Conservation (phyloP, 306 rosid species). For the Castanea sativa region DNA sequence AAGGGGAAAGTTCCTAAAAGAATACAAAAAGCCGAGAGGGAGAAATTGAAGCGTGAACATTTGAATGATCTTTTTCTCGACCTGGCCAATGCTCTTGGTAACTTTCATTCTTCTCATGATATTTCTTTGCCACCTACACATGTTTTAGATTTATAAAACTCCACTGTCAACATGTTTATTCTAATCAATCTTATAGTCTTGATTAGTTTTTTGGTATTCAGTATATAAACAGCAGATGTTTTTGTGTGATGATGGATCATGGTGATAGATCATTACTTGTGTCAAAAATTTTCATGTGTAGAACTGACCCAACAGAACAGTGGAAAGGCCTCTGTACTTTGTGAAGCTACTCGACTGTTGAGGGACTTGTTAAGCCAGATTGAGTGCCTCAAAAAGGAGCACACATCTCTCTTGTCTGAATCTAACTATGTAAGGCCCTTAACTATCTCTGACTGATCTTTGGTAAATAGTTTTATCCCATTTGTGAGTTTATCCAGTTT, state of each 20-base stretch:
- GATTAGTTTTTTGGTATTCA: not conserved
- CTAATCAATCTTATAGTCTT: constrained; percentile 5
- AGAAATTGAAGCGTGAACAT: constrained; percentile 88
- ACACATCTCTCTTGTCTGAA: constrained; percentile 62
- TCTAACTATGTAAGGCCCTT: constrained; percentile 61
- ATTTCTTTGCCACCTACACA: constrained; percentile 3
- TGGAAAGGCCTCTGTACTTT: constrained; percentile 69
- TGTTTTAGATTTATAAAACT: constrained; percentile 13
- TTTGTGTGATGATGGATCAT: not conserved
- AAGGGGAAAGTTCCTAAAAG: constrained; percentile 67
- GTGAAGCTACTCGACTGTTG: constrained; percentile 62
- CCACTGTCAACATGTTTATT: constrained; percentile 5
- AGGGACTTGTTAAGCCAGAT: constrained; percentile 73
- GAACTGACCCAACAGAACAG: constrained; percentile 59
- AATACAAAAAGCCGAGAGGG: constrained; percentile 91
- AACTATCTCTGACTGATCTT: not conserved
- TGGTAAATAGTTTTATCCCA: not conserved
- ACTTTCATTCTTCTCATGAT: constrained; percentile 6
- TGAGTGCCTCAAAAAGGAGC: constrained; percentile 63
- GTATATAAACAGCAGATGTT: not conserved
- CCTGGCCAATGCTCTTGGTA: constrained; percentile 79
- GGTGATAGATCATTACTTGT: not conserved
- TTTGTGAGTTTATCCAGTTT: not conserved
- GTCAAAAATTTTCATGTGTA: constrained; percentile 17
- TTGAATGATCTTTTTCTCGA: constrained; percentile 83